Base-by-base conservation (phyloP, 2,329 filamentous ascomycete species). In the Sclerotinia borealis region DNA sequence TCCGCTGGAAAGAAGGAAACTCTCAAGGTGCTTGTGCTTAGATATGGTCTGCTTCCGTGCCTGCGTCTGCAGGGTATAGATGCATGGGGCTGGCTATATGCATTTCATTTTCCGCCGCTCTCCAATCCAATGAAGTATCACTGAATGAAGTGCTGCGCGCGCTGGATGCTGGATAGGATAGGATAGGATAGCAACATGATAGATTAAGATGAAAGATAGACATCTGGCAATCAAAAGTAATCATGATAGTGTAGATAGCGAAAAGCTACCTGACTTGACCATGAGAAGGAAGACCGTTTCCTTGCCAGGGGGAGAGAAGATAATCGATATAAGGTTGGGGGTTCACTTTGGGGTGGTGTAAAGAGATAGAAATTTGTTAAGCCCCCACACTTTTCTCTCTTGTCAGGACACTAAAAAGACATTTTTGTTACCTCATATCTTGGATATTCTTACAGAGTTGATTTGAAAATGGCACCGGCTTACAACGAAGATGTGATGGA, bases 391-490 rank as follows among this genome's bases (percentile, higher is more conserved):
- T 59, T 62, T 63, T 43, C 49, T 55, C 27, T 55, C 39, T 58
- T 58, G 17, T 34, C 39, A 36, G n/a, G 47, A 29, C 19, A 58
- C 29, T 36, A 34, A 25, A 29, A 41, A 19, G 48, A 56, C 25
- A 17, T 56, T 41, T 47, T 36, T 58, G 31, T 45, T 58, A 56
- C 50, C 50, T 62, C 43, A 59, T 50, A 49, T 58, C 45, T 62
- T 49, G 9, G 22, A 48, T 34, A 66, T 64, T 29, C 4, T 25
- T 9, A 58, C 27, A 45, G n/a, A 58, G 39, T 31, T 31, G 39
- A 47, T 58, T 34, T 36, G 29, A 60, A 60, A 64, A 70, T 70
- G 69, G 68, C 69, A 48, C 69, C 69, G 36, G 66, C 68, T 47
- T 56, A 47, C 11, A 41, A 58, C 31, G 60, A 62, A 37, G 48